Evolutionary conservation across 2,329 filamentous ascomycete genomes (phyloP).

Genomic region (Pseudogymnoascus sp.): DNA sequence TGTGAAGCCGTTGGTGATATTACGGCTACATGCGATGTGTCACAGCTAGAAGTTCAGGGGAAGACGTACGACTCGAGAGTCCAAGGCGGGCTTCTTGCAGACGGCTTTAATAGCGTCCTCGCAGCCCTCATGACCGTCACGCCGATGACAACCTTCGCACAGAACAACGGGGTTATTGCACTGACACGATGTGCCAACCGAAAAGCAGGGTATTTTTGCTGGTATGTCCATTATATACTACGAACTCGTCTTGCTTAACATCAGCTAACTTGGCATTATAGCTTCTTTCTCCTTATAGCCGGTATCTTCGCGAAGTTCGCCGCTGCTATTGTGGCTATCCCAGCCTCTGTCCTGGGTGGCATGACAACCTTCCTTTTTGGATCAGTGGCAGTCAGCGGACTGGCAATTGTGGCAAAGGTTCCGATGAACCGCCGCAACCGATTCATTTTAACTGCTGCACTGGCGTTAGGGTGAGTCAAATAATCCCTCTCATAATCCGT

Average conservation of each 20-base stretch:
- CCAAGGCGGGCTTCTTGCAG: slow-evolving; percentile 71
- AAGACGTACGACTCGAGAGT: slow-evolving; percentile 66
- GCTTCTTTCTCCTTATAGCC: slow-evolving; percentile 70
- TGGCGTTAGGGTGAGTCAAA: slow-evolving; percentile 54
- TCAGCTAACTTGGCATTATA: background rate
- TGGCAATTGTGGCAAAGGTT: slow-evolving; percentile 58
- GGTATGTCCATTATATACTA: background rate
- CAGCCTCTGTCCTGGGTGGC: slow-evolving; percentile 56
- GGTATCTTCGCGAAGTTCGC: slow-evolving; percentile 80
- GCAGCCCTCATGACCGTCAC: slow-evolving; percentile 73
- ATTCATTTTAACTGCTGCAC: slow-evolving; percentile 70
- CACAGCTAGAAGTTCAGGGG: slow-evolving; percentile 66
- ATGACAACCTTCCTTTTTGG: slow-evolving; percentile 78
- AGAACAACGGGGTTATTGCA: slow-evolving; percentile 80
- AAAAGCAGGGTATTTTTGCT: slow-evolving; percentile 71
- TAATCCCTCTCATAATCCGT: no score
- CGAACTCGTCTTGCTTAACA: background rate
- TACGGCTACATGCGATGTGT: slow-evolving; percentile 75
- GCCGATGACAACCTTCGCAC: slow-evolving; percentile 72
- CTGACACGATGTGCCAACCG: slow-evolving; percentile 76
- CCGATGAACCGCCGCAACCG: slow-evolving; percentile 71
- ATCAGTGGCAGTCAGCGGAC: slow-evolving; percentile 68
- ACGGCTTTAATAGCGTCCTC: slow-evolving; percentile 68
- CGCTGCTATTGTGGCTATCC: slow-evolving; percentile 70
- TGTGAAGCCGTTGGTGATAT: slow-evolving; percentile 78